Conservation (phyloP, 805 yeast species). For the Barnettozyma pratensis region DNA sequence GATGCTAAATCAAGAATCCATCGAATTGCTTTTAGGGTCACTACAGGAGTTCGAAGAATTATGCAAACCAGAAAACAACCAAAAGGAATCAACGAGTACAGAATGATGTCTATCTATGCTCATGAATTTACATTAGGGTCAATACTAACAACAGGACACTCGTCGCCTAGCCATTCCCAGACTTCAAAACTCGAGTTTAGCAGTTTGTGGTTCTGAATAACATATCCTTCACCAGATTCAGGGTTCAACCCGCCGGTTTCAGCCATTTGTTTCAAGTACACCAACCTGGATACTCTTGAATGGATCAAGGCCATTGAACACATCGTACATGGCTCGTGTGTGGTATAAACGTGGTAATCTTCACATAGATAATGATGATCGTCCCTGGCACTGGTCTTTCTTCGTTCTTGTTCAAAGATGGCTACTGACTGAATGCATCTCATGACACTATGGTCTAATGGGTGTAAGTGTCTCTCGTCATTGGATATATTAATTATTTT, state of each 20-base stretch:
- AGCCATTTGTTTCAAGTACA: conserved; percentile 48
- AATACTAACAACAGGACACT: conserved; percentile 13
- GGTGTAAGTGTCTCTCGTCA: conserved; percentile 42
- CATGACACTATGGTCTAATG: conserved; percentile 74
- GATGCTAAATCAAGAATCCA: conserved; percentile 4
- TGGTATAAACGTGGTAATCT: conserved; percentile 71
- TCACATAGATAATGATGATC: conserved; percentile 59
- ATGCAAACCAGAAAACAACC: not conserved
- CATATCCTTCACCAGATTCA: conserved; percentile 58
- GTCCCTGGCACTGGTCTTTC: conserved; percentile 21
- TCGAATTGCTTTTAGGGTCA: conserved; percentile 14
- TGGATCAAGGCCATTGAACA: conserved; percentile 95
- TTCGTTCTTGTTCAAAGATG: conserved; percentile 37
- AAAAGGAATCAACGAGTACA: too few species aligned
- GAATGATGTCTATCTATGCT: not conserved
- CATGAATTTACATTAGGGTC: not conserved
- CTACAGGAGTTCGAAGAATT: conserved; percentile 12
- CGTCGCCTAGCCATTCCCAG: conserved; percentile 61
- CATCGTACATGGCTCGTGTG: conserved; percentile 97
- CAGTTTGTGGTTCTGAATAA: conserved; percentile 67
- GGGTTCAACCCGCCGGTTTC: conserved; percentile 53
- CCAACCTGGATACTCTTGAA: conserved; percentile 69
- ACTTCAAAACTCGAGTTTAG: conserved; percentile 87
- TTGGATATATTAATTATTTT: conserved; percentile 29
- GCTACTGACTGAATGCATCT: conserved; percentile 64